A percentile compares a stretch with the other conserved stretches of the same genome.
These are phyloP conservation scores for Trapa incisa DNA, from an alignment of 345 rosid species.

Conservation along the genomic window DNA sequence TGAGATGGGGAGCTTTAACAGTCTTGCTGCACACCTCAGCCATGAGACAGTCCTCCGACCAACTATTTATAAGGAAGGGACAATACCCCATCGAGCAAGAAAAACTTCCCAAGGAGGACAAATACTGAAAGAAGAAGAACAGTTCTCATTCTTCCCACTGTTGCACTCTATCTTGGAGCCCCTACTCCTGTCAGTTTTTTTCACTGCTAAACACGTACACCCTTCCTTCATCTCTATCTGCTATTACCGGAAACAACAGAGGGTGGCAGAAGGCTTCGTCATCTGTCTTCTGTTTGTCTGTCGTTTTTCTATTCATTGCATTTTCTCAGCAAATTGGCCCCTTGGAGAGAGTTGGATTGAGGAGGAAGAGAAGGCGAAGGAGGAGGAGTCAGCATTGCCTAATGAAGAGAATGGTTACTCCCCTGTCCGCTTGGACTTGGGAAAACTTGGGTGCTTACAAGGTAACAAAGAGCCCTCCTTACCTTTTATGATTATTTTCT, in stretches of 20 bases:
- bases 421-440: conserved; percentile 87
- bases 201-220: too few species aligned
- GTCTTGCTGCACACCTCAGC: not conserved
- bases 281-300: too few species aligned
- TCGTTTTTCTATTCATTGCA: not conserved
- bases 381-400: conserved; percentile 1
- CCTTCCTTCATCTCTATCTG: not conserved
- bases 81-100: not conserved
- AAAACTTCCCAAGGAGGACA: not conserved
- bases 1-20: not conserved
- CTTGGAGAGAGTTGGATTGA: too few species aligned
- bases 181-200: too few species aligned
- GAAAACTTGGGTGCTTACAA: conserved; percentile 58
- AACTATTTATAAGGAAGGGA: not conserved
- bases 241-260: not conserved
- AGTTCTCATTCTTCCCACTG: too few species aligned
- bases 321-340: not conserved
- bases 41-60: not conserved
- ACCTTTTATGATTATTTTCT: not conserved
- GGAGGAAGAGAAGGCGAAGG: not conserved
- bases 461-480: conserved; percentile 26
- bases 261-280: not conserved
- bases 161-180: too few species aligned
- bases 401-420: conserved; percentile 34
- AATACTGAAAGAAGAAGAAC: not conserved